Percentiles rank a stretch among this genome's conserved stretches.
These are phyloP conservation scores for Trichoderma harzianum DNA, from an alignment of 2,329 filamentous ascomycete species.

Conservation along the genomic window DNA sequence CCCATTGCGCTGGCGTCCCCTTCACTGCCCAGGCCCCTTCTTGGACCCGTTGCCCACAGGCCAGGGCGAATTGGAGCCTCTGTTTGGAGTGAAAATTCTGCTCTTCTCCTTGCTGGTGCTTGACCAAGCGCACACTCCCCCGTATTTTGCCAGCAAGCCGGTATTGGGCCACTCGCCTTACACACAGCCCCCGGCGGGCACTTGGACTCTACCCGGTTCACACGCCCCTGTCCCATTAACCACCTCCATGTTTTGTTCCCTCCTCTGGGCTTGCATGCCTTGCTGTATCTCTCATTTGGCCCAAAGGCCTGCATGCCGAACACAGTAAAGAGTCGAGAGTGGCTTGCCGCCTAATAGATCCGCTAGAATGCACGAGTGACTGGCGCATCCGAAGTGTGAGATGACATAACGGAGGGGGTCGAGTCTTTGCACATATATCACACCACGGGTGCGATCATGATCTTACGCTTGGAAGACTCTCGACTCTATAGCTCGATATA, in stretches of 20 bases:
- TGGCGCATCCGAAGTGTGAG: conserved; percentile 15
- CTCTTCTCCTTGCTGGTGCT: conserved; percentile 7
- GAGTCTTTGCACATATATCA: conserved; percentile 16
- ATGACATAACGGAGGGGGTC: conserved; percentile 16
- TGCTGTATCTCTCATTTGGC: conserved; percentile 16
- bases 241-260: background rate
- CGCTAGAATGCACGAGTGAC: conserved; percentile 16
- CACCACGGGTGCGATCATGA: conserved; percentile 16
- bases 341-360: conserved; percentile 17
- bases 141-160: conserved; percentile 16
- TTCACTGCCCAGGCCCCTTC: background rate
- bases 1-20: conserved; percentile 15
- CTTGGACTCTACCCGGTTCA: conserved; percentile 11
- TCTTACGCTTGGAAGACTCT: conserved; percentile 11
- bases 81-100: conserved; percentile 12
- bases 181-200: conserved; percentile 10
- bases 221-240: conserved; percentile 10
- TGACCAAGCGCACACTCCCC: conserved; percentile 1
- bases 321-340: conserved; percentile 15
- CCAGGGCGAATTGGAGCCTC: background rate
- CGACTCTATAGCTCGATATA: conserved; percentile 6
- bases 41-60: conserved; percentile 6
- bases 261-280: conserved; percentile 10
- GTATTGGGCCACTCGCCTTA: conserved; percentile 14
- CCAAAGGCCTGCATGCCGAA: conserved; percentile 16